Base-by-base conservation (phyloP, 2,329 filamentous ascomycete genomes). In the Dendryphion nanum region DNA sequence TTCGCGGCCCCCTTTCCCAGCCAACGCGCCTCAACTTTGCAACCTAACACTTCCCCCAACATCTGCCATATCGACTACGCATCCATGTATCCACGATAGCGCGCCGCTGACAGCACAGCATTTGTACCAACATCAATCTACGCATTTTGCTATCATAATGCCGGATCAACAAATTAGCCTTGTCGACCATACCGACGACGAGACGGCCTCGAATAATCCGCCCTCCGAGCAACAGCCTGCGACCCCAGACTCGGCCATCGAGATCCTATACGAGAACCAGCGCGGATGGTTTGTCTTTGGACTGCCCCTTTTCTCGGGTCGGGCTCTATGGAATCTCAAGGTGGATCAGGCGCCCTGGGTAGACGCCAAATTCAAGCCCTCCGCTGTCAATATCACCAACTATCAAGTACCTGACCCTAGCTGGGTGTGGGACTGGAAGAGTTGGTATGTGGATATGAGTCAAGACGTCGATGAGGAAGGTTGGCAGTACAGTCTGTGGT, bases 401-500 rank as follows among this genome's bases (percentile, higher is more conserved):
- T 89, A 91, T 0, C 90, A 96, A 63, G 81, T 95, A 2, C 93
- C 93, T 0, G 93, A 98, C 61, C 93, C 93, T 5, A 88, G 84
- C 45, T 98, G 93, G 93, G 82, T 88, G 60, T 98, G 93, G 93
- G 81, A 75, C 7, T 85, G 82, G 82, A 77, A 77, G 59, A 76
- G 74, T 28, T 85, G 82, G 81, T 85, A 84, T 59, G 81, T 84
- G 19, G 82, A 85, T 71, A 88, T 77, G 88, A 91, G 72, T n/a
- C 79, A 85, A 2, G 84, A 85, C 42, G 82, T 86, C 8, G 93
- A 97, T 56, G 85, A 91, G 45, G 86, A 91, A 46, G 93, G 93
- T 3, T 98, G 93, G 93, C 85, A 95, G 61, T 98, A 98, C 67
- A 93, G 88, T 13, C 89, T 96, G 61, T 84, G 86, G 49, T 98